Base-by-base conservation (phyloP, 176 grass and related monocot species). In the Paspalum vaginatum region DNA sequence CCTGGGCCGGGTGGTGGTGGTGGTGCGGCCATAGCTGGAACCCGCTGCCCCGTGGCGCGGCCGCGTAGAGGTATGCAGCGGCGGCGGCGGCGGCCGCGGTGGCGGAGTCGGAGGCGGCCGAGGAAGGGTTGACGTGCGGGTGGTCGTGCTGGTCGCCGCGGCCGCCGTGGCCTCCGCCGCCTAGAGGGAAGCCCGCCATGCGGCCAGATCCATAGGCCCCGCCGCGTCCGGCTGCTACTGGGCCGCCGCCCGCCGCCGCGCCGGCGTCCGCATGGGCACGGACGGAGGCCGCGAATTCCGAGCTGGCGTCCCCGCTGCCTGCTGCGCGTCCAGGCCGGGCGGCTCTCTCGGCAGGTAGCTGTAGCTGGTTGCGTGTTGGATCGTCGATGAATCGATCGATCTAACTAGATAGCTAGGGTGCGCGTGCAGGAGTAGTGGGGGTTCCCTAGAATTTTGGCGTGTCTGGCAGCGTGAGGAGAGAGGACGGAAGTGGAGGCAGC, bases 121-220 rank as follows among this genome's bases (percentile, higher is more conserved):
- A 22, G 13, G 73, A n/a, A 7, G 81, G 61, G 75, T 60, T 67
- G 16, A 75, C 54, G 45, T 72, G 72, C 4, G 76, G 69, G 43
- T 79, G 78, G n/a, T 40, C 11, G 39, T 67, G 65, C 15, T 62
- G 65, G 46, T 77, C 76, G 48, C 45, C 61, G 44, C 83, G 52
- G 70, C 75, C 70, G 57, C 75, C 59, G 53, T 82, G 84, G 4
- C 20, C 65, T 11, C 44, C 92, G 50, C 91, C 85, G 61, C 92
- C 92, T 95, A 93, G 82, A 88, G 88, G 88, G 81, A 93, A 99
- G 38, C 92, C 96, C 74, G 91, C 90, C 96, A 93, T 95, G 72
- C 72, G 79, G 70, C 82, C 90, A 88, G 79, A 92, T 91, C 91
- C 90, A 90, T 94, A 92, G 84, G 59, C 90, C 42, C 8, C 5